Evolutionary conservation across 148 eudicot species (phyloP), one percentile per base, ranked within the genome.

Genomic region (Chenopodium berlandieri): DNA sequence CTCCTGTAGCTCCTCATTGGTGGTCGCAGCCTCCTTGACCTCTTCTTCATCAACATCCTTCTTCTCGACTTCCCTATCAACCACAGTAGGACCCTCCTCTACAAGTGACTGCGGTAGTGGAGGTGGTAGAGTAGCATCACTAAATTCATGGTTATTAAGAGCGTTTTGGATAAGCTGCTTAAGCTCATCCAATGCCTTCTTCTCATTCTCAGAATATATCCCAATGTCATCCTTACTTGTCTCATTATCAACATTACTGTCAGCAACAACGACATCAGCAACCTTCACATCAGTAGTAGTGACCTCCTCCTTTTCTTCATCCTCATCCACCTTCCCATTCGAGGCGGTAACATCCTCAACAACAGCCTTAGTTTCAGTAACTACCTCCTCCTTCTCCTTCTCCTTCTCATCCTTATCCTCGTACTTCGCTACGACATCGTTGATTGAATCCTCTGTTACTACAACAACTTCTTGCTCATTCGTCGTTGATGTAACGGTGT

Each of bases 171-270:
- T 52, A 23, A 88, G 88, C 16, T 48, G 37, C 75, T 81, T 87
- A 71, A 89, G 84, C 32, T 89, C 87, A 25, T 58, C 87, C 17
- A 89, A 58, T 4, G 90, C 89, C 31, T 82, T 84, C 76, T 32
- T 78, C 44, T 89, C 86, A 77, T 80, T 20, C 47, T 77, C 88
- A 48, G 85, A 71, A 5, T 78, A 79, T 19, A 62, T 30, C 71
- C 17, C 31, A 44, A 20, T 22, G 1, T 10, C 14, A 19, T 81
- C 73, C 25, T 11, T 4, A 7, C 7, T 37, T 13, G 25, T 58
- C 32, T 65, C 40, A 19, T 65, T 19, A 11, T 66, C 32, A 22
- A 13, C 77, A 11, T 56, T 47, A 30, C 40, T 56, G 4, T 56
- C 62, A 54, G 14, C 60, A 54, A 54, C 9, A 48, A 11, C 54